Evolutionary conservation across 1,139 yeast species (phyloP).

Genomic region (Pichia sp.): DNA sequence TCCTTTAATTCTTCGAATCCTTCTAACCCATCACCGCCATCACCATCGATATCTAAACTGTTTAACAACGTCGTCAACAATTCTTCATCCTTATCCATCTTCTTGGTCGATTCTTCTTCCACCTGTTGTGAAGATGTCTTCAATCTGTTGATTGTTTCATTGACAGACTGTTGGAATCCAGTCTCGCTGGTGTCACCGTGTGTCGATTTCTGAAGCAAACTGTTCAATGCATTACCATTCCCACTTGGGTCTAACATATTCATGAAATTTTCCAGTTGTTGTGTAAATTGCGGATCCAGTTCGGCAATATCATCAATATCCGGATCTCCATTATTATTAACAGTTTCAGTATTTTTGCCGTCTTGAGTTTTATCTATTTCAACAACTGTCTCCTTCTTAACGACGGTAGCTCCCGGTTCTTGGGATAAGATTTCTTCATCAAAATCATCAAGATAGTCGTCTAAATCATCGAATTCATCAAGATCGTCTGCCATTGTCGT

Average conservation of each 20-base stretch:
- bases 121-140: conserved; percentile 64
- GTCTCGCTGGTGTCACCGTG: neutral
- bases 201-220: neutral
- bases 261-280: conserved; percentile 52
- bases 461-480: conserved; percentile 54
- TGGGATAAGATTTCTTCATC: conserved; percentile 71
- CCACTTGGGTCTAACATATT: conserved; percentile 38
- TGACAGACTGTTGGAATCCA: conserved; percentile 73
- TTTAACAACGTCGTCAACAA: conserved; percentile 51
- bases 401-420: conserved; percentile 51
- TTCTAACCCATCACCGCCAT: conserved; percentile 7
- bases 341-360: neutral
- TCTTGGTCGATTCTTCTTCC: conserved; percentile 49
- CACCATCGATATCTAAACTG: conserved; percentile 36
- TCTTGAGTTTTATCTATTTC: neutral
- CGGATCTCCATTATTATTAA: neutral
- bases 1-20: conserved; percentile 14
- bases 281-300: conserved; percentile 57
- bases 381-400: neutral
- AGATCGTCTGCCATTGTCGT: conserved; percentile 47
- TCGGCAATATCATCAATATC: conserved; percentile 48
- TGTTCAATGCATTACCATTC: conserved; percentile 7
- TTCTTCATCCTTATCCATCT: conserved; percentile 53
- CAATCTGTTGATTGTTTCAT: conserved; percentile 79
- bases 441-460: conserved; percentile 71